These are phyloP conservation scores for Cubamyces sp. DNA, from an alignment of 768 basidiomycete genomes.

Conservation along the genomic window DNA sequence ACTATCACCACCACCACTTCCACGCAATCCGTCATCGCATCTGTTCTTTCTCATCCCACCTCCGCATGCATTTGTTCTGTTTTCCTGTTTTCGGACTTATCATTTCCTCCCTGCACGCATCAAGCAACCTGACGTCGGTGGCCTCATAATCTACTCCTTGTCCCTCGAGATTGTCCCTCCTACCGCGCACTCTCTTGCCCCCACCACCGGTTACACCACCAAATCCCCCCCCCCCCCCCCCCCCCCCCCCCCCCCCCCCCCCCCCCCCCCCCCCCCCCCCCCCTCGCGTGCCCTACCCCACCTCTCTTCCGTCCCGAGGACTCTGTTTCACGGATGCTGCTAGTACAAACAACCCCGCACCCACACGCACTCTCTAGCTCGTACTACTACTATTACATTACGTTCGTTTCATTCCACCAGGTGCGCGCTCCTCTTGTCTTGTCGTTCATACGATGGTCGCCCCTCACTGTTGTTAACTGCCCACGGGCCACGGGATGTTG, in stretches of 20 bases:
- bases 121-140: neutral
- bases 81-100: neutral
- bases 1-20: neutral
- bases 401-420: no score
- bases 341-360: neutral
- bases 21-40: conserved; percentile 1
- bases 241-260: no score
- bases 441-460: no score
- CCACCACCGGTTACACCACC: no score
- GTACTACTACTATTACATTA: conserved; percentile 2
- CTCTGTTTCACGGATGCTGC: conserved; percentile 10
- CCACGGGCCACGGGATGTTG: no score
- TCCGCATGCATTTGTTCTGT: conserved; percentile 8
- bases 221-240: no score
- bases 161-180: no score
- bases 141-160: neutral
- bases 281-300: no score
- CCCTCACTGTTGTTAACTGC: no score
- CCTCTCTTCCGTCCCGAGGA: conserved; percentile 6
- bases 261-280: no score
- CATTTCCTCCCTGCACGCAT: neutral
- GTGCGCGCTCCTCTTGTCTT: no score
- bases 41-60: neutral
- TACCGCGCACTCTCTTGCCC: no score
- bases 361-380: neutral